Evolutionary conservation across 2,329 filamentous ascomycete genomes (phyloP).

Genomic region (Dothidotthia symphoricarpi): DNA sequence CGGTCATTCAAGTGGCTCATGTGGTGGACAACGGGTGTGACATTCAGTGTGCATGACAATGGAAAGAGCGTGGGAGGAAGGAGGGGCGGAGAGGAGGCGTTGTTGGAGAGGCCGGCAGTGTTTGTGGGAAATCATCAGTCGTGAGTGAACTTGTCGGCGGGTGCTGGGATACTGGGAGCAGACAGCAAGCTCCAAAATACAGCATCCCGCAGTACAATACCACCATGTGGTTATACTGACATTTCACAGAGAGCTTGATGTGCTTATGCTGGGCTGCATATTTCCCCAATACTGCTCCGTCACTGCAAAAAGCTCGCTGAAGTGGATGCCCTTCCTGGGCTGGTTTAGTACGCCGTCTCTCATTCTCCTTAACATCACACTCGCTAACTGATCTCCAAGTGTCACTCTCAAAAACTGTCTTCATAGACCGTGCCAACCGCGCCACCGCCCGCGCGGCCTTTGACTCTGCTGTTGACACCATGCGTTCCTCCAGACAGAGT

Average conservation of each 20-base stretch:
- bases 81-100: slow-evolving; percentile 34
- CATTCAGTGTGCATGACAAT: slow-evolving; percentile 63
- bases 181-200: no score
- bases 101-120: slow-evolving; percentile 67
- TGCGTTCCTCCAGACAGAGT: slow-evolving; percentile 63
- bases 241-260: slow-evolving; percentile 69
- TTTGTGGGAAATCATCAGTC: slow-evolving; percentile 96
- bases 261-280: slow-evolving; percentile 82
- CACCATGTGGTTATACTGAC: slow-evolving; percentile 13
- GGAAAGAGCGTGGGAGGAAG: slow-evolving; percentile 31
- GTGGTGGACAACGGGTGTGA: slow-evolving; percentile 70
- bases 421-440: slow-evolving; percentile 88
- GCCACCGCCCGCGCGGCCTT: slow-evolving; percentile 82
- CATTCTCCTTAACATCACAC: background rate
- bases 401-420: slow-evolving; percentile 80
- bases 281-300: slow-evolving; percentile 92
- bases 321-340: slow-evolving; percentile 77
- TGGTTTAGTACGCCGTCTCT: slow-evolving; percentile 68
- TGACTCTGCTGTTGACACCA: slow-evolving; percentile 76
- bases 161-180: background rate
- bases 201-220: no score
- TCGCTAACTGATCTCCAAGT: slow-evolving; percentile 50
- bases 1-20: slow-evolving; percentile 79
- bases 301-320: slow-evolving; percentile 84
- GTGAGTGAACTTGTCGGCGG: slow-evolving; percentile 37